phyloP scores from a whole-genome alignment of 495 filamentous ascomycete genomes.

The Trypethelium eluteriae region DNA sequence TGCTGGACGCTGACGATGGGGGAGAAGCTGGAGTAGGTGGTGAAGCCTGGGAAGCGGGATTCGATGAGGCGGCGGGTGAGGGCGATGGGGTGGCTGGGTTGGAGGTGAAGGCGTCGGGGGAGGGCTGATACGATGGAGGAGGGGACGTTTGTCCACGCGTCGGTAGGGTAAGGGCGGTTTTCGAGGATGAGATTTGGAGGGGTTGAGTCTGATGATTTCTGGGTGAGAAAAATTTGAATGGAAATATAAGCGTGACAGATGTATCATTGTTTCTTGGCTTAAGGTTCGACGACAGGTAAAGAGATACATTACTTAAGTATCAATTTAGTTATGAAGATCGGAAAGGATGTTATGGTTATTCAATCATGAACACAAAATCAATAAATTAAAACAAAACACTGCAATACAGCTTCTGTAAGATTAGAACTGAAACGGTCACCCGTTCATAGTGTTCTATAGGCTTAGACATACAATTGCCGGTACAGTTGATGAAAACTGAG shows the following conservation, averaged over 20 bases:
- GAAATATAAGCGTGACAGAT: neutral
- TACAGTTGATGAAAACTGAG: neutral
- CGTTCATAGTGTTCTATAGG: neutral
- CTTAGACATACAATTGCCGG: neutral
- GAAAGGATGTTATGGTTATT: neutral
- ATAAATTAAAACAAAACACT: neutral
- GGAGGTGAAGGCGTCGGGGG: conserved; percentile 69
- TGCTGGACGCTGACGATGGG: conserved; percentile 79
- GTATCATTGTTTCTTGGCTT: neutral
- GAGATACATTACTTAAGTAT: neutral
- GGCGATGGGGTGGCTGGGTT: conserved; percentile 78
- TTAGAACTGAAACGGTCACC: too few species aligned
- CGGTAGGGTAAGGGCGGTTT: conserved; percentile 55
- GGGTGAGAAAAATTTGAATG: neutral
- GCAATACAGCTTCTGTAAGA: too few species aligned
- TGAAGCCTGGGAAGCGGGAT: conserved; percentile 73
- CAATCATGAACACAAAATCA: neutral
- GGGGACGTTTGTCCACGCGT: conserved; percentile 82
- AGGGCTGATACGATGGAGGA: conserved; percentile 64
- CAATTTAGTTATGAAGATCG: neutral
- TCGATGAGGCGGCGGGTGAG: conserved; percentile 91
- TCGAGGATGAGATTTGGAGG: conserved; percentile 45
- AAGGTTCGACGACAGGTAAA: neutral
- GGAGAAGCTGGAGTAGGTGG: conserved; percentile 65
- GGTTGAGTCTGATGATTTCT: conserved; percentile 18